Conservation (phyloP, 257 asterid genomes). For the Cynanchum wilfordii region DNA sequence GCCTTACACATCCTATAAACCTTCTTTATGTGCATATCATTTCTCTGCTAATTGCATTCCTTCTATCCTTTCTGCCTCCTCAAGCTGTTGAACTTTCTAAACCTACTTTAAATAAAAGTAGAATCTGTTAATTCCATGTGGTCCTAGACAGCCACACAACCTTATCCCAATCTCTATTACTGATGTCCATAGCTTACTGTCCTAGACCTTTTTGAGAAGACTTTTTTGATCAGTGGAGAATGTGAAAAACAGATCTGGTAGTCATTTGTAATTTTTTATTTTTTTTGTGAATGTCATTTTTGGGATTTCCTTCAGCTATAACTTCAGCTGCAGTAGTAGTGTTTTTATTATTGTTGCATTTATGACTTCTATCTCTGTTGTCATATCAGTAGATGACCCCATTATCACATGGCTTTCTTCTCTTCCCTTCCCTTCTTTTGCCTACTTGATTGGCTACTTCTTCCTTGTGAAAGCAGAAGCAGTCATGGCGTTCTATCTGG, state of each 20-base stretch:
- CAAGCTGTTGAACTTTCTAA: neutral
- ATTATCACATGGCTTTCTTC: slow-evolving; percentile 20
- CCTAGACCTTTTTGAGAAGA: neutral
- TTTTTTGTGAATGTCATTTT: neutral
- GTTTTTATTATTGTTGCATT: slow-evolving; percentile 1
- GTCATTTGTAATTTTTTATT: slow-evolving; percentile 4
- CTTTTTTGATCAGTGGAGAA: slow-evolving; percentile 3
- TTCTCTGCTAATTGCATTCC: neutral
- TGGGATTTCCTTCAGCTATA: neutral
- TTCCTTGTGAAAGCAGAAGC: slow-evolving; percentile 9
- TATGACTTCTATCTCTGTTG: slow-evolving; percentile 7
- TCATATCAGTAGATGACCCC: slow-evolving; percentile 14
- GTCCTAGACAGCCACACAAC: slow-evolving; percentile 8
- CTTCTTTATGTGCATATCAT: slow-evolving; percentile 4
- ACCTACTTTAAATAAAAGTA: neutral
- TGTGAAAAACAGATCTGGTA: neutral
- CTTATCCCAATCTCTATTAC: slow-evolving; percentile 7
- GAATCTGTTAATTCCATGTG: neutral
- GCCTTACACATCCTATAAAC: slow-evolving; percentile 16
- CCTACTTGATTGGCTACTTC: slow-evolving; percentile 7
- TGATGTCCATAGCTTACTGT: slow-evolving; percentile 2
- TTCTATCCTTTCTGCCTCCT: neutral
- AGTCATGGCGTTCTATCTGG: neutral
- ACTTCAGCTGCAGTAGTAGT: slow-evolving; percentile 1
- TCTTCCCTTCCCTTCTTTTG: neutral